A percentile compares a stretch with the other conserved stretches of the same genome.
These are phyloP conservation scores for Parasarocladium wereldwijsianum DNA, from an alignment of 2,329 filamentous ascomycete genomes.

Conservation along the genomic window DNA sequence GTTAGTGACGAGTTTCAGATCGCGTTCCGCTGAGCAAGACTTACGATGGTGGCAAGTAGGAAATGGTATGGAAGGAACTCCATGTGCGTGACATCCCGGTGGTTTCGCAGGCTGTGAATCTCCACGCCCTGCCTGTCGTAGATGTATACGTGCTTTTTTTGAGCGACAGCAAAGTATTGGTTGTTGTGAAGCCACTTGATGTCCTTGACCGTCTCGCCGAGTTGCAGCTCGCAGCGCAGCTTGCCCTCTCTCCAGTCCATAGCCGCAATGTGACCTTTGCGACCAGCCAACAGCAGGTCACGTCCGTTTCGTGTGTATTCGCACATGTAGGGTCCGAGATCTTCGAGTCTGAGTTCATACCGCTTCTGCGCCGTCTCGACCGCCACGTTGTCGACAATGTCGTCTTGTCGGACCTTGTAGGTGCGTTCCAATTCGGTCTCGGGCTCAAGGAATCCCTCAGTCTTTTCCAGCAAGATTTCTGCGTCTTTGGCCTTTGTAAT, in stretches of 20 bases:
- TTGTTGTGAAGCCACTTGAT: constrained; percentile 89
- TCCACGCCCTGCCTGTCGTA: constrained; percentile 88
- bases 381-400: constrained; percentile 60
- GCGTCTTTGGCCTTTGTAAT: constrained; percentile 80
- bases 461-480: constrained; percentile 84
- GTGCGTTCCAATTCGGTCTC: constrained; percentile 82
- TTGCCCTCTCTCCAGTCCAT: constrained; percentile 95
- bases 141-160: constrained; percentile 95
- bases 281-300: constrained; percentile 69
- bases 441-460: constrained; percentile 71
- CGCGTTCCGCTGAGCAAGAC: constrained; percentile 15
- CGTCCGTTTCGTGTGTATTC: constrained; percentile 86
- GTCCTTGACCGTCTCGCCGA: constrained; percentile 82
- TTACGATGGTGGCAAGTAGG: constrained; percentile 69
- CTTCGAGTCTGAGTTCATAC: constrained; percentile 74
- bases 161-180: constrained; percentile 85
- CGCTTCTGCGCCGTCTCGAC: constrained; percentile 82
- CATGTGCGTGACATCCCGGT: constrained; percentile 82
- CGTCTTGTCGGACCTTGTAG: constrained; percentile 81
- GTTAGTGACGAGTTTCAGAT: rapidly evolving
- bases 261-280: constrained; percentile 88
- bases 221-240: constrained; percentile 77
- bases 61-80: constrained; percentile 97
- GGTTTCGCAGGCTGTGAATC: constrained; percentile 79
- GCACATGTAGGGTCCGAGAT: constrained; percentile 72